Base-by-base conservation (phyloP, 2,329 filamentous ascomycete genomes). In the Phyllosticta citribraziliensis region DNA sequence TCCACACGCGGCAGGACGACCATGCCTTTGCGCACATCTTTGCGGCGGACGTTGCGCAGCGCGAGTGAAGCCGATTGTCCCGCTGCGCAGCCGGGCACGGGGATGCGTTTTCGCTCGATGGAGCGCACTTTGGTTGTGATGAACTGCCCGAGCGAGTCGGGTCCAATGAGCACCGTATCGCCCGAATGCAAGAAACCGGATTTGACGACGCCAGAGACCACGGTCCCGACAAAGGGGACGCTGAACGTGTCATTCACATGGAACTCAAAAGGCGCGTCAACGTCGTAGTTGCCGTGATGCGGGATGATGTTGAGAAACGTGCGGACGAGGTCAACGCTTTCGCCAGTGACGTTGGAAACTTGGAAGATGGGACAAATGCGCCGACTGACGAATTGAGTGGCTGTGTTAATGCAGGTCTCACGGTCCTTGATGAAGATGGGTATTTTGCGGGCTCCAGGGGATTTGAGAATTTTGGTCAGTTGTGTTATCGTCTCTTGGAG, bases 201-300 rank as follows among this genome's bases (percentile, higher is more conserved):
- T 69, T 95, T 96, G 64, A 97, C 87, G 35, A 99, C 92, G 0
- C 94, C 94, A 40, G 90, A 94, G 1, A 99, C 92, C 0, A 99
- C 94, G 0, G 94, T 99, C 12, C 94, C 94, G 0, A 96, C 91
- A 73, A 96, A 96, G 2, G 94, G 94, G 4, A 99, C 94, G 0
- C 92, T 97, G 80, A 97, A 99, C 0, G 91, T 97, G 72, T 99
- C 94, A 70, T 97, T 99, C 65, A 99, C 84, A 63, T 96, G 87
- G 67, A 97, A 97, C 71, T 97, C 94, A 66, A 97, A 95, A 0
- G 92, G 87, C 0, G 89, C 91, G 55, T 90, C 86, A 19, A 87
- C 81, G 71, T 97, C 89, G 73, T 97, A 97, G 64, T 93, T 89
- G 56, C 93, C 93, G 67, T 97, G 90, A 67, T 96, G 92, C 0